Evolutionary conservation across 2,329 filamentous ascomycete genomes (phyloP).

Genomic region (Fusarium piperis): DNA sequence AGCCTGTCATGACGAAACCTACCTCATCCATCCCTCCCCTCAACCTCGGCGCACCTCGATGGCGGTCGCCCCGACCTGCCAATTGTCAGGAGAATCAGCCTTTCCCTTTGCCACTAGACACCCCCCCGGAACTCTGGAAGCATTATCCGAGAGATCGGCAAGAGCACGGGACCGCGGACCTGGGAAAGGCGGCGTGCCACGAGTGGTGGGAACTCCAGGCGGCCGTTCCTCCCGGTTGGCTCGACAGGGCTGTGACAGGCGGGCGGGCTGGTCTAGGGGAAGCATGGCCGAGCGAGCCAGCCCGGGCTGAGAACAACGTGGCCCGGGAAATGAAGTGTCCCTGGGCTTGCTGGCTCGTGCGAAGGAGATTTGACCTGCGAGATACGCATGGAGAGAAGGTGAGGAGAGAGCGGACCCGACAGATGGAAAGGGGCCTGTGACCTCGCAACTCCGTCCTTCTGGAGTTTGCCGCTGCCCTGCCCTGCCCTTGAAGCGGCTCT

Average conservation of each 20-base stretch:
- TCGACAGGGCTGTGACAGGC: conserved; percentile 37
- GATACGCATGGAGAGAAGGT: conserved; percentile 8
- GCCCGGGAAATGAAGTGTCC: conserved; percentile 21
- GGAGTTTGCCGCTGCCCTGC: conserved; percentile 6
- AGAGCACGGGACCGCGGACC: conserved; percentile 35
- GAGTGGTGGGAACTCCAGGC: conserved; percentile 33
- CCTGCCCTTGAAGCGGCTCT: neutral
- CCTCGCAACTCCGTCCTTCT: conserved; percentile 3
- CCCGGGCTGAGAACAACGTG: conserved; percentile 28
- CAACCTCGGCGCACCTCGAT: conserved; percentile 24
- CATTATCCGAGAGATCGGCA: conserved; percentile 42
- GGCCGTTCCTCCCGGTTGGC: conserved; percentile 35
- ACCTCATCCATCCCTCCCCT: neutral
- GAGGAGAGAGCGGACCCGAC: neutral
- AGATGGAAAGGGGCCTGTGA: conserved; percentile 26
- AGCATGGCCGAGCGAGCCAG: conserved; percentile 2
- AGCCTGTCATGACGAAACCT: neutral
- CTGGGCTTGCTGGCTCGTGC: conserved; percentile 33
- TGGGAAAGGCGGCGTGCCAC: conserved; percentile 23
- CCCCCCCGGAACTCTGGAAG: conserved; percentile 32
- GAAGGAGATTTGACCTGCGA: conserved; percentile 27
- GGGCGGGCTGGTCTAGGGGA: conserved; percentile 15
- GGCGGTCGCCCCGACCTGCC: conserved; percentile 24
- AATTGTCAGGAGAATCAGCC: conserved; percentile 28
- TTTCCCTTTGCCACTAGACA: conserved; percentile 24